Evolutionary conservation across 192 early-diverging fungal genomes (phyloP).

Genomic region (Coemansia sp.): DNA sequence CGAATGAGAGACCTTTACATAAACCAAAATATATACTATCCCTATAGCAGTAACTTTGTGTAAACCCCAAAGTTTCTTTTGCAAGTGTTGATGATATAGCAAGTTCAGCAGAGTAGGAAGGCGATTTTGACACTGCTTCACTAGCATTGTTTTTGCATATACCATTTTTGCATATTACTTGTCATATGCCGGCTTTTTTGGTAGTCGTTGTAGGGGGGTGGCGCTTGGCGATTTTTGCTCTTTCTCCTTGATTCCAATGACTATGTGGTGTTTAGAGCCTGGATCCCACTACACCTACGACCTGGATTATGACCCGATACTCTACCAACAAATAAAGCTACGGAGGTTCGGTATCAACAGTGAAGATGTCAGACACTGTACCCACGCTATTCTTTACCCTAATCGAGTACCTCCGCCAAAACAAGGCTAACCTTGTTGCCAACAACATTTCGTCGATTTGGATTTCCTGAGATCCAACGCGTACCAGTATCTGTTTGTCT

Average conservation of each 20-base stretch:
- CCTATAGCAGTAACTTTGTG: not conserved
- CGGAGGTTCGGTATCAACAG: constrained; percentile 26
- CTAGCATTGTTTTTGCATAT: not conserved
- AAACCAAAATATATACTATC: constrained; percentile 1
- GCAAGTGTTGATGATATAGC: not conserved
- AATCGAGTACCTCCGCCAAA: constrained; percentile 12
- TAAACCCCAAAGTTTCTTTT: not conserved
- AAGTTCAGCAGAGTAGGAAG: not conserved
- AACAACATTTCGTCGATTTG: constrained; percentile 51
- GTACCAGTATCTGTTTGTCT: constrained; percentile 66
- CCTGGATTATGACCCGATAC: constrained; percentile 47
- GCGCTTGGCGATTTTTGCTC: not conserved
- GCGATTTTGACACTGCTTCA: not conserved
- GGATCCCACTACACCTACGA: constrained; percentile 48
- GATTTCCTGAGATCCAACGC: constrained; percentile 62
- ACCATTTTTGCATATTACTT: not conserved
- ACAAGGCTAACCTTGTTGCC: constrained; percentile 22
- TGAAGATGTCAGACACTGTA: constrained; percentile 33
- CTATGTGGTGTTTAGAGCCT: constrained; percentile 54
- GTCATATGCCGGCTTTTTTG: not conserved
- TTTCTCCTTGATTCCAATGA: not conserved
- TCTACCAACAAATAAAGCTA: constrained; percentile 29
- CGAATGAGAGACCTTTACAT: not conserved
- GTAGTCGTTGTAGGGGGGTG: constrained; percentile 4
- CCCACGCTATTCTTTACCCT: constrained; percentile 35